Conservation (phyloP, 139 green algal genomes). For the Raphidocelis subcapitata region DNA sequence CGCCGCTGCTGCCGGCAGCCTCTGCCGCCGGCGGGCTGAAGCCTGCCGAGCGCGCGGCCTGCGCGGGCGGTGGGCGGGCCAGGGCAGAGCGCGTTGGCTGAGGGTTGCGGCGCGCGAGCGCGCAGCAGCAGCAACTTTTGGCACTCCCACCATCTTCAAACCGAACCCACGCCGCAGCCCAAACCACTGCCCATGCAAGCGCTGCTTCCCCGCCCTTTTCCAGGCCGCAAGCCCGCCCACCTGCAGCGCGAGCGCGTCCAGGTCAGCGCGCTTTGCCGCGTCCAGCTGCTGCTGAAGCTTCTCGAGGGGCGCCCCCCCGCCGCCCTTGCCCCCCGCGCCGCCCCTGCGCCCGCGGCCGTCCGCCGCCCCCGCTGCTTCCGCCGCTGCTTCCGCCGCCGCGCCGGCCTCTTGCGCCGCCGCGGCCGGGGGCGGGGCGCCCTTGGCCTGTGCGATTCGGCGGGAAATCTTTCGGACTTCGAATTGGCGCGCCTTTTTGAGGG, state of each 20-base stretch:
- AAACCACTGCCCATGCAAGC: too few species aligned
- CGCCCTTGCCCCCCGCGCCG: neutral
- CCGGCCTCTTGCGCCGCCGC: neutral
- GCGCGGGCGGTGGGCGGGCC: neutral
- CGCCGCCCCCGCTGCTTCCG: neutral
- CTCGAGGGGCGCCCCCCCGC: neutral
- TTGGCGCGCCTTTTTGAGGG: slow-evolving; percentile 41
- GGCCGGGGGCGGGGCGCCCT: neutral
- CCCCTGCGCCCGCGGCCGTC: neutral
- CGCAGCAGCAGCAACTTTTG: slow-evolving; percentile 1
- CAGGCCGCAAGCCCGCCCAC: slow-evolving; percentile 2
- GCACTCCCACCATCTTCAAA: too few species aligned
- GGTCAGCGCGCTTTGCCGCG: slow-evolving; percentile 26
- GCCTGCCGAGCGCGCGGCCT: neutral
- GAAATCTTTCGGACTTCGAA: slow-evolving; percentile 47
- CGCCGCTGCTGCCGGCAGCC: too few species aligned
- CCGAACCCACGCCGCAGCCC: too few species aligned
- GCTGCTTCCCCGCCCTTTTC: neutral
- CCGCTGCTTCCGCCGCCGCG: neutral
- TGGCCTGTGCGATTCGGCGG: slow-evolving; percentile 26
- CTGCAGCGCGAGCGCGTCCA: slow-evolving; percentile 30
- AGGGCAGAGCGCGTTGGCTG: neutral
- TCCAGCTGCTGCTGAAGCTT: slow-evolving; percentile 40
- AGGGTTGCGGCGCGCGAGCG: slow-evolving; percentile 1
- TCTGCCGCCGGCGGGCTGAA: too few species aligned